Evolutionary conservation across 805 yeast species (phyloP).

Genomic region (Teunomyces kruisii): DNA sequence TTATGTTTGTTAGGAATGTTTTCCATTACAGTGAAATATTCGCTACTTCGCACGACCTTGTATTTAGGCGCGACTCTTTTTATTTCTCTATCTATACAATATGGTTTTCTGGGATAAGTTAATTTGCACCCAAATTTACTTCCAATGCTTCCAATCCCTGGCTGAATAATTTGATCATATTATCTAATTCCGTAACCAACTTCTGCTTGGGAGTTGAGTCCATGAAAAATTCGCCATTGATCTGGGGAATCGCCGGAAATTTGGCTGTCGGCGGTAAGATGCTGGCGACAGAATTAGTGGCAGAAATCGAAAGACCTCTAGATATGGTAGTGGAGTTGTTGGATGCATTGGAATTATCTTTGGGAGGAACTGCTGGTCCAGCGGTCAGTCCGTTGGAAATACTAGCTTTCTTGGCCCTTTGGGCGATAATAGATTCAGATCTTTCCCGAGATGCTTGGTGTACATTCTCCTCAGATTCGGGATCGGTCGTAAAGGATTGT

Average conservation of each 20-base stretch:
- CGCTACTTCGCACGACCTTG: neutral
- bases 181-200: slow-evolving; percentile 36
- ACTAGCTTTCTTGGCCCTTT: slow-evolving; percentile 4
- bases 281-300: slow-evolving; percentile 11
- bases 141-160: slow-evolving; percentile 44
- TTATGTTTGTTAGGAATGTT: no score
- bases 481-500: slow-evolving; percentile 6
- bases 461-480: neutral
- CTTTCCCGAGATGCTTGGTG: neutral
- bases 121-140: slow-evolving; percentile 17
- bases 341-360: neutral
- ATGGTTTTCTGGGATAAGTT: neutral
- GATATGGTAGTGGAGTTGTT: neutral
- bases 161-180: slow-evolving; percentile 36
- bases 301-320: slow-evolving; percentile 8
- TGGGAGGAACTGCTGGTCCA: slow-evolving; percentile 1
- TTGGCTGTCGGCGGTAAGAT: slow-evolving; percentile 7
- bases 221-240: slow-evolving; percentile 36
- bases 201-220: slow-evolving; percentile 37
- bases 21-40: no score
- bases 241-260: slow-evolving; percentile 38
- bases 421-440: neutral
- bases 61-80: no score
- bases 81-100: neutral
- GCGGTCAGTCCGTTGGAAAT: neutral